Evolutionary conservation across 345 rosid genomes (phyloP), one percentile per base, ranked within the genome.

Genomic region (Aegle marmelos): DNA sequence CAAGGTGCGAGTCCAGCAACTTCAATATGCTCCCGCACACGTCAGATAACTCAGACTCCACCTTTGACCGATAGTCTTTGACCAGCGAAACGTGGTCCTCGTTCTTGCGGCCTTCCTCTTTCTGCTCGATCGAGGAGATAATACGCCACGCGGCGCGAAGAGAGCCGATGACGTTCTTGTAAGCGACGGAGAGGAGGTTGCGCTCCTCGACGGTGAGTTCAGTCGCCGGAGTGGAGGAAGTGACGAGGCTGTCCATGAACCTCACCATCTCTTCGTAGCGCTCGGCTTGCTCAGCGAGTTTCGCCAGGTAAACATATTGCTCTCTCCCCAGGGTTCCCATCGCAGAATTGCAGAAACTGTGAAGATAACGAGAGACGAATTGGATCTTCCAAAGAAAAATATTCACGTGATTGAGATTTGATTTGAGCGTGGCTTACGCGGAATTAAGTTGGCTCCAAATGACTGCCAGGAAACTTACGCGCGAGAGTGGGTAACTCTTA

Each of bases 171-270:
- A 89, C 90, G 88, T 89, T 89, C 86, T 89, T 87, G 83, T 87
- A 89, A 31, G 90, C 91, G 21, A 88, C 91, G 31, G 91, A 89
- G 48, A 89, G 88, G 62, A 85, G 91, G 83, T 87, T 89, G 34
- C 90, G 90, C 82, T 89, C 91, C 86, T 89, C 90, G 0, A 89
- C 87, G 60, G 86, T 79, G 79, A 87, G 91, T 76, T 89, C 91
- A 27, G 68, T 19, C 36, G 58, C 57, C 17, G 68, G 56, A 61
- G 77, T 59, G 17, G 77, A 39, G 56, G 69, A 74, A 16, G 69
- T 39, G 37, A 74, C 69, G 37, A 74, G 77, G 27, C 57, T 74
- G 17, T 74, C 77, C 69, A 74, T 61, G 77, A 74, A 74, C 37
- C 13, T 37, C 4, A 74, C 77, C 77, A 59, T 74, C 77, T 74